A percentile compares a stretch with the other conserved stretches of the same genome.
Conservation (phyloP, 2,329 filamentous ascomycete genomes). For the Seiridium unicorne region DNA sequence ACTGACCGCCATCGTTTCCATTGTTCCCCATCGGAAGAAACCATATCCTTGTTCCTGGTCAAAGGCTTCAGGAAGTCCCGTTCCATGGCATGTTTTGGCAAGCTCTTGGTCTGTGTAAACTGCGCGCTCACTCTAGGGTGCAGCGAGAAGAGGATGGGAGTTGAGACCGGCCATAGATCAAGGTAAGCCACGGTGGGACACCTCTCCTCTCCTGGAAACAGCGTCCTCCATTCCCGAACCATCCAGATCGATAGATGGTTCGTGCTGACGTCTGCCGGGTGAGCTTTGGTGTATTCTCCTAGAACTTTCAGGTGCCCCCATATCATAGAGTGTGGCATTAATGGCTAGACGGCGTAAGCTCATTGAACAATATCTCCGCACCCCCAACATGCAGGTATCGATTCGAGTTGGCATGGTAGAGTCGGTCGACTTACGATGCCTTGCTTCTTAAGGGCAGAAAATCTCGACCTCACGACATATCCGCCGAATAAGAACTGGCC, state of each 20-base stretch:
- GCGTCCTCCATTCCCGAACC: constrained; percentile 17
- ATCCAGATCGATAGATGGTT: constrained; percentile 24
- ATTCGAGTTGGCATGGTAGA: not conserved
- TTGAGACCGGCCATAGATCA: constrained; percentile 24
- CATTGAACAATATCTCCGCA: no score
- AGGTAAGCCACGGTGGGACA: constrained; percentile 24
- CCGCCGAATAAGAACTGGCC: not conserved
- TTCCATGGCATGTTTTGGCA: not conserved
- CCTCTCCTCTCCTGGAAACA: constrained; percentile 21
- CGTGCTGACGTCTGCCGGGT: constrained; percentile 23
- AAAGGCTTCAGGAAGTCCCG: constrained; percentile 15
- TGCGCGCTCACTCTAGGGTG: not conserved
- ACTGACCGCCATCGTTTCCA: constrained; percentile 20
- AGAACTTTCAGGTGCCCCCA: constrained; percentile 24
- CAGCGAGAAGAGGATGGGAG: not conserved
- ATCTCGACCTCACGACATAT: not conserved
- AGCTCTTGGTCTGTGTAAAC: not conserved
- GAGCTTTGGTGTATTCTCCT: constrained; percentile 17
- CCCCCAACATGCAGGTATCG: no score
- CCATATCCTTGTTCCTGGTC: constrained; percentile 24
- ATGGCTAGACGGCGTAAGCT: constrained; percentile 13
- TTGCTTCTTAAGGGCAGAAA: not conserved
- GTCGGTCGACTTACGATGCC: not conserved
- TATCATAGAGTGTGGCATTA: constrained; percentile 24
- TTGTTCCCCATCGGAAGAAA: constrained; percentile 22